Conservation (phyloP, 257 asterid genomes). For the Solanum clarkiae region DNA sequence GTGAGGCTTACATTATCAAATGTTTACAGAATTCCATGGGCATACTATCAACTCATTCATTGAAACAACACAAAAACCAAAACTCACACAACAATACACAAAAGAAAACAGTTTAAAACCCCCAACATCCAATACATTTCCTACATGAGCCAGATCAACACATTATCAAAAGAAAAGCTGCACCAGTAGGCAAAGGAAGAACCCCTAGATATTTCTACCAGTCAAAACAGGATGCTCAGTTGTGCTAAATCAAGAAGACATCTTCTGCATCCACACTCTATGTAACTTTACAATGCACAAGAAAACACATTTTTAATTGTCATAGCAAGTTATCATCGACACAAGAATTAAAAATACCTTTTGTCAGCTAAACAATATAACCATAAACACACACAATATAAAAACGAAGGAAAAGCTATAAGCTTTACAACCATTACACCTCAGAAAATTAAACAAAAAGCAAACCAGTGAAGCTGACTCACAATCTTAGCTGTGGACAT, state of each 20-base stretch:
- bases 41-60: no score
- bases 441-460: no score
- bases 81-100: no score
- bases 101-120: no score
- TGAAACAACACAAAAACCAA: no score
- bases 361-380: not conserved
- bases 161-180: not conserved
- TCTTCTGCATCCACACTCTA: not conserved
- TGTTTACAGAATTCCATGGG: not conserved
- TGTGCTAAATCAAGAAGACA: not conserved
- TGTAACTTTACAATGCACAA: not conserved
- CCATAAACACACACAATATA: not conserved
- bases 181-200: not conserved
- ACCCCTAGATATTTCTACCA: not conserved
- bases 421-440: no score
- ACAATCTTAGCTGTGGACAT: no score
- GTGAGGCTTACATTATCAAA: not conserved
- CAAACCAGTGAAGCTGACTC: no score
- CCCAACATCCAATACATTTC: no score
- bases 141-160: no score
- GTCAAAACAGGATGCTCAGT: not conserved
- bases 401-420: no score
- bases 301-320: not conserved
- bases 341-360: not conserved
- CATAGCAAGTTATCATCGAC: not conserved